These are phyloP conservation scores for Phytophthora chlamydospora DNA, from an alignment of 352 stramenopile species.

Conservation along the genomic window DNA sequence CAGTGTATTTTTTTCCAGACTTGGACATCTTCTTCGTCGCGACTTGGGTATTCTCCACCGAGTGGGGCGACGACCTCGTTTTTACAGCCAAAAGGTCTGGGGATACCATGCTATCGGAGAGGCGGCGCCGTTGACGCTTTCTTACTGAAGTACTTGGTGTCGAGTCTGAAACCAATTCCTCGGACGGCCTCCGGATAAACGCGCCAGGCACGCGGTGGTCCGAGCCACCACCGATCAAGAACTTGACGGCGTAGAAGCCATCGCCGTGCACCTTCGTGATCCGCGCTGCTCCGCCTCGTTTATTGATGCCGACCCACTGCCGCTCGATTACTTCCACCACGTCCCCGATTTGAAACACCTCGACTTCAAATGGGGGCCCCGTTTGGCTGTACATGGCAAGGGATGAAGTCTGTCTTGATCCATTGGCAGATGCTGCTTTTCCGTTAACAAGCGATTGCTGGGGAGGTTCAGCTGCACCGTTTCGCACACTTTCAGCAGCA, in stretches of 20 bases:
- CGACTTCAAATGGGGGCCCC: slow-evolving; percentile 22
- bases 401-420: slow-evolving; percentile 13
- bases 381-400: slow-evolving; percentile 23
- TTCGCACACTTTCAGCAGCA: not conserved
- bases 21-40: slow-evolving; percentile 29
- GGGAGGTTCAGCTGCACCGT: not conserved
- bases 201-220: slow-evolving; percentile 42
- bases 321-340: slow-evolving; percentile 88
- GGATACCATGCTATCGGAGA: slow-evolving; percentile 22
- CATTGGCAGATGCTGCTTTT: slow-evolving; percentile 4
- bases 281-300: slow-evolving; percentile 84
- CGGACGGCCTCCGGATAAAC: slow-evolving; percentile 46
- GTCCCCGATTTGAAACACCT: slow-evolving; percentile 62
- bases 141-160: slow-evolving; percentile 46
- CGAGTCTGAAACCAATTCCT: slow-evolving; percentile 47
- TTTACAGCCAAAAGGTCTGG: slow-evolving; percentile 17
- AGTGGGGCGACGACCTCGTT: slow-evolving; percentile 15
- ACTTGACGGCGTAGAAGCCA: slow-evolving; percentile 66
- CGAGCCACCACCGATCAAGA: slow-evolving; percentile 44
- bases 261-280: slow-evolving; percentile 74
- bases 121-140: slow-evolving; percentile 34
- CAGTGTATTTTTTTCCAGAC: slow-evolving; percentile 25
- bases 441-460: slow-evolving; percentile 11
- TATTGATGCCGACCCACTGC: slow-evolving; percentile 93
- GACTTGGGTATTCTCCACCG: slow-evolving; percentile 8